A percentile compares a stretch with the other conserved stretches of the same genome.
These are phyloP conservation scores for Claviceps sp. DNA, from an alignment of 2,329 filamentous ascomycete species.

Conservation along the genomic window DNA sequence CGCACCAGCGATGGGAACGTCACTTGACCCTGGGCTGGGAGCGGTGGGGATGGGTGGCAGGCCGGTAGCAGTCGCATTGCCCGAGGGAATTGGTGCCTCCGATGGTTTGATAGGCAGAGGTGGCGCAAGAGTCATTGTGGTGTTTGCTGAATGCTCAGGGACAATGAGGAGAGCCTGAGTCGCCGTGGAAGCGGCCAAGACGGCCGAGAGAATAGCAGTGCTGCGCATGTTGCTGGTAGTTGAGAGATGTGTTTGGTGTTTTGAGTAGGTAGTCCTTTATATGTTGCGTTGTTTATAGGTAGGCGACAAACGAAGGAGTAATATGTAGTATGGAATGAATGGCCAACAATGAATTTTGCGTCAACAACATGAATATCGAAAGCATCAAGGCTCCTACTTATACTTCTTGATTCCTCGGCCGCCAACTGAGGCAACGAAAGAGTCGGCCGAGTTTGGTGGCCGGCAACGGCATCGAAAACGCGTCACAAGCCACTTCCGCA, in stretches of 20 bases:
- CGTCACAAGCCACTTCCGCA: background rate
- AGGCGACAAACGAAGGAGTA: too few species aligned
- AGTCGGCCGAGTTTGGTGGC: background rate
- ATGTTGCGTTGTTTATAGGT: too few species aligned
- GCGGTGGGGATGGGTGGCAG: background rate
- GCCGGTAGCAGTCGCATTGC: slow-evolving; percentile 2
- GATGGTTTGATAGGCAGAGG: slow-evolving; percentile 1
- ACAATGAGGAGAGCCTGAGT: background rate
- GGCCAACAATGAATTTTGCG: background rate
- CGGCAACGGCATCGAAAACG: background rate
- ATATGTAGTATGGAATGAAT: background rate
- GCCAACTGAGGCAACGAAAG: background rate
- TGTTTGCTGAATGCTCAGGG: background rate
- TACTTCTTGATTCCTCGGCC: background rate
- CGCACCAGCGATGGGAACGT: slow-evolving; percentile 2
- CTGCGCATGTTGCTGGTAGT: slow-evolving; percentile 10
- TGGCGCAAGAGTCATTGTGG: background rate
- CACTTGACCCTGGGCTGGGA: background rate
- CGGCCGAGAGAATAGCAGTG: slow-evolving; percentile 7
- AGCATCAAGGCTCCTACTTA: slow-evolving; percentile 1
- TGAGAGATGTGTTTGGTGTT: background rate
- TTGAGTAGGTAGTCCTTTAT: too few species aligned
- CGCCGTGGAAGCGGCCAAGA: slow-evolving; percentile 8
- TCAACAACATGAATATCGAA: background rate
- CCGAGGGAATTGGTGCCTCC: background rate